These are phyloP conservation scores for Malus hybrid DNA, from an alignment of 331 rosid species.

Conservation along the genomic window DNA sequence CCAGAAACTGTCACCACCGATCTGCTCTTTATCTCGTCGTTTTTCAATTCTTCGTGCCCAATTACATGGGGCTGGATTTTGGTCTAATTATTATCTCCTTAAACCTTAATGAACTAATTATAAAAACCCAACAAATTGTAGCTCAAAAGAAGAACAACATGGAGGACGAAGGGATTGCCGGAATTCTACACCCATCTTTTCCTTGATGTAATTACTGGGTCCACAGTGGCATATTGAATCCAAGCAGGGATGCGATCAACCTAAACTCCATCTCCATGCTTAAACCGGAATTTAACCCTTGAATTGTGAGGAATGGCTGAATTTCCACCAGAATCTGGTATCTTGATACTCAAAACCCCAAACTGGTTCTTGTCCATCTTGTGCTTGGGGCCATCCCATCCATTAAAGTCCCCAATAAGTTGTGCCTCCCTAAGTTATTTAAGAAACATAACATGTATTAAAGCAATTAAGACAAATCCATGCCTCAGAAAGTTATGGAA, in stretches of 20 bases:
- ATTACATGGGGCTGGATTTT: too few relatives aligned
- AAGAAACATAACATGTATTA: conserved; percentile 10
- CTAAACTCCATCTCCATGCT: conserved; percentile 70
- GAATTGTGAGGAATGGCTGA: conserved; percentile 88
- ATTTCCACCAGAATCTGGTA: conserved; percentile 55
- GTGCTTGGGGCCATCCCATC: conserved; percentile 82
- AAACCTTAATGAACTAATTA: too few relatives aligned
- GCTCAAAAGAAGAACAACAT: too few relatives aligned
- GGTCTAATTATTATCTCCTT: too few relatives aligned
- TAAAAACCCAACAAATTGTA: too few relatives aligned
- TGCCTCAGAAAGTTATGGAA: conserved; percentile 6
- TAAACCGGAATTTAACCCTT: not conserved
- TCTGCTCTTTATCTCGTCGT: too few relatives aligned
- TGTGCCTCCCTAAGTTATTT: conserved; percentile 69
- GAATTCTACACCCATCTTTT: too few relatives aligned
- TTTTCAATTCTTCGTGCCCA: too few relatives aligned
- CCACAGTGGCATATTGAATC: conserved; percentile 77
- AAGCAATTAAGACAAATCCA: not conserved
- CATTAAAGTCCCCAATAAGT: conserved; percentile 86
- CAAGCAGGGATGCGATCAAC: conserved; percentile 94
- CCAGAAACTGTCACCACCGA: too few relatives aligned
- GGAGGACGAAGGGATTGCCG: too few relatives aligned
- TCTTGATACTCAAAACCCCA: conserved; percentile 88
- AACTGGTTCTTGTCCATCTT: conserved; percentile 66
- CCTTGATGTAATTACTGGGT: conserved; percentile 3